Evolutionary conservation across 495 filamentous ascomycete genomes (phyloP).

Genomic region (Xylaria intraflava): DNA sequence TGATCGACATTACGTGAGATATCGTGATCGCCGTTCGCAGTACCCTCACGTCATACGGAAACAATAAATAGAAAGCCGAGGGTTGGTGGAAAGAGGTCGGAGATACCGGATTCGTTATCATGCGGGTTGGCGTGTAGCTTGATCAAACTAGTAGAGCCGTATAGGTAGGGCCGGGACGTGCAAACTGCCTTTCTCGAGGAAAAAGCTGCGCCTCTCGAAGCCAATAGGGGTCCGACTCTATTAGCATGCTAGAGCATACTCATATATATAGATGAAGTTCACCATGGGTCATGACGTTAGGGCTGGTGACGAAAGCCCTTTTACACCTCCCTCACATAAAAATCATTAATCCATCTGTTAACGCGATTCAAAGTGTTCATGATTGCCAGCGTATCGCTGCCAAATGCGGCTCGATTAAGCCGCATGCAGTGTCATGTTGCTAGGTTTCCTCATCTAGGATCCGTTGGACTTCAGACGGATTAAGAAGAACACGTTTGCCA

Average conservation of each 20-base stretch:
- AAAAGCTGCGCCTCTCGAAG: not conserved
- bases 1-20: not conserved
- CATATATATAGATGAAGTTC: not conserved
- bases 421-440: not conserved
- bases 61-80: not conserved
- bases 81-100: not conserved
- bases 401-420: not conserved
- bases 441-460: constrained; percentile 40
- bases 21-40: not conserved
- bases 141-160: not conserved
- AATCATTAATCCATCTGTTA: not conserved
- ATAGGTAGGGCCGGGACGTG: not conserved
- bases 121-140: not conserved
- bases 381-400: not conserved
- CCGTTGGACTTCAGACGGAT: constrained; percentile 48
- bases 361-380: not conserved
- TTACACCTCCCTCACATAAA: not conserved
- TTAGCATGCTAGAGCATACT: not conserved
- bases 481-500: constrained; percentile 74
- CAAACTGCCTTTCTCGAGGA: not conserved
- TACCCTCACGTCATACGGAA: not conserved
- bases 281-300: not conserved
- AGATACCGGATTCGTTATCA: not conserved
- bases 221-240: not conserved
- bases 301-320: not conserved